A percentile compares a stretch with the other conserved stretches of the same genome.
Conservation (phyloP, 176 grass and related monocot genomes). For the Cenchrus purpureus region DNA sequence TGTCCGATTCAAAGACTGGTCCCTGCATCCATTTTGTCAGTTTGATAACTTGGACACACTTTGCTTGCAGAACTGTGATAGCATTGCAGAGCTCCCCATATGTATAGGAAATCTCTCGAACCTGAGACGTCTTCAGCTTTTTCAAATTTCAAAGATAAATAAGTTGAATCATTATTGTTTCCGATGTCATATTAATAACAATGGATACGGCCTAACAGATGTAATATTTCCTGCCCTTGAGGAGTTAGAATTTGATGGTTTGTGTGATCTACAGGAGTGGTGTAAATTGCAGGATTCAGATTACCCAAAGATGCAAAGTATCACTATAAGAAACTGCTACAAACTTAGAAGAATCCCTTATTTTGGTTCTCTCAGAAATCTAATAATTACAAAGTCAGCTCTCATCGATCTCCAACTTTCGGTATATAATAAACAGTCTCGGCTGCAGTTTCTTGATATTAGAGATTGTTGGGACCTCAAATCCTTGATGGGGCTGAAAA, state of each 20-base stretch:
- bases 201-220: not conserved
- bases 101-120: constrained; percentile 19
- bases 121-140: constrained; percentile 20
- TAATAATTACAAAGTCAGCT: not conserved
- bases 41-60: constrained; percentile 27
- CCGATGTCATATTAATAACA: not conserved
- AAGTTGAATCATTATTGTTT: constrained; percentile 17
- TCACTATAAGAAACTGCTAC: constrained; percentile 31
- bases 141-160: constrained; percentile 7
- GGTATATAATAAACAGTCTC: not conserved
- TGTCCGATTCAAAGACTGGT: not conserved
- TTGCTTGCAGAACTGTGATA: constrained; percentile 25
- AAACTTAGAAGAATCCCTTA: constrained; percentile 27
- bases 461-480: not conserved
- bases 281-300: constrained; percentile 14
- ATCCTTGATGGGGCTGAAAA: constrained; percentile 5
- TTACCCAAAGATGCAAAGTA: constrained; percentile 21
- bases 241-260: constrained; percentile 23
- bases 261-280: constrained; percentile 15
- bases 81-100: not conserved
- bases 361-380: constrained; percentile 11
- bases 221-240: constrained; percentile 15
- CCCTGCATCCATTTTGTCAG: constrained; percentile 9
- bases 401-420: constrained; percentile 25
- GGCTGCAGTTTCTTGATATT: constrained; percentile 21